phyloP scores from a whole-genome alignment of 257 asterid genomes.

The Capsicum rhomboideum region DNA sequence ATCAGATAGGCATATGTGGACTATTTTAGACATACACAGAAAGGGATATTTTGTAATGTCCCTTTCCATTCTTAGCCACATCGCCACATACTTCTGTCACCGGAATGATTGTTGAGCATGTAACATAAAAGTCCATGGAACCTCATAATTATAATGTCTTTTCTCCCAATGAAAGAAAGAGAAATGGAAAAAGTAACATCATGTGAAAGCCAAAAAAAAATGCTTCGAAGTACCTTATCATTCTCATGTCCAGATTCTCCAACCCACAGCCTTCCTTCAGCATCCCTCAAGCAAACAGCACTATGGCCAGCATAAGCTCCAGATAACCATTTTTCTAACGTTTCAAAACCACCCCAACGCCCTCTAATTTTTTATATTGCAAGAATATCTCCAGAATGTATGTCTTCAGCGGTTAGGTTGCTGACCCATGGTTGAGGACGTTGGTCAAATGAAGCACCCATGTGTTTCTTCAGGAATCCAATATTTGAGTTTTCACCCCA shows the following conservation, averaged over 20 bases:
- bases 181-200: neutral
- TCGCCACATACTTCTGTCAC: neutral
- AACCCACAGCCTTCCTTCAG: slow-evolving; percentile 78
- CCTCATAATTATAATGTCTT: neutral
- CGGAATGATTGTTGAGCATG: neutral
- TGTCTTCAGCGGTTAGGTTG: slow-evolving; percentile 42
- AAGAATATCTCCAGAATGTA: slow-evolving; percentile 82
- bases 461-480: slow-evolving; percentile 69
- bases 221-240: slow-evolving; percentile 42
- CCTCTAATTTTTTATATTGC: slow-evolving; percentile 80
- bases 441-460: slow-evolving; percentile 67
- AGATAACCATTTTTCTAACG: slow-evolving; percentile 85
- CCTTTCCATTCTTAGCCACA: neutral
- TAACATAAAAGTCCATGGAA: neutral
- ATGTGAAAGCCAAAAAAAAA: neutral
- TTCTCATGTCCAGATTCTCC: slow-evolving; percentile 89
- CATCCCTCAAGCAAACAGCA: slow-evolving; percentile 79
- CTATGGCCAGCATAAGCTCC: slow-evolving; percentile 86
- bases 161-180: neutral
- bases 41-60: neutral
- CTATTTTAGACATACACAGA: neutral
- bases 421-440: slow-evolving; percentile 88
- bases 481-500: slow-evolving; percentile 82
- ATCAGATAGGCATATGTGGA: neutral
- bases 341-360: slow-evolving; percentile 92